These are phyloP conservation scores for Annona squamosa DNA, from an alignment of 164 flowering plant genomes.

Conservation along the genomic window DNA sequence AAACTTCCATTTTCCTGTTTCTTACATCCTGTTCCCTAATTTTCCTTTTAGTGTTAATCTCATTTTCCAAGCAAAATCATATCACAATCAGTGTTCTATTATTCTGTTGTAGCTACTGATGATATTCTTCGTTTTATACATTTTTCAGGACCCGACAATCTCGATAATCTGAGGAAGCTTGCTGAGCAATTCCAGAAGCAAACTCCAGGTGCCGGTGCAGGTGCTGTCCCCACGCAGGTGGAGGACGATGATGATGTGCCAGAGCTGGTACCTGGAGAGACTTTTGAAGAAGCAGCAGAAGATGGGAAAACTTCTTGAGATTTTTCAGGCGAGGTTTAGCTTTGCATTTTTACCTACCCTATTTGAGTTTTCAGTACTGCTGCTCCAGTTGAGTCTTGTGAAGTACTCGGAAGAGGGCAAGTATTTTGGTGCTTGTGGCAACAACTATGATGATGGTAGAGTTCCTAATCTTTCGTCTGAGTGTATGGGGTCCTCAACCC, in stretches of 20 bases:
- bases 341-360: too few relatives aligned
- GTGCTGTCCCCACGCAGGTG: conserved; percentile 30
- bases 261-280: conserved; percentile 49
- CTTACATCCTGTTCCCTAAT: neutral
- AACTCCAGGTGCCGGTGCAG: conserved; percentile 25
- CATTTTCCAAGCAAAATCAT: neutral
- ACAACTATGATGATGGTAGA: too few relatives aligned
- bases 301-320: conserved; percentile 18
- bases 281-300: conserved; percentile 52
- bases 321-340: too few relatives aligned
- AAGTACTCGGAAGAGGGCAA: too few relatives aligned
- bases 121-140: neutral
- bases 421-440: too few relatives aligned
- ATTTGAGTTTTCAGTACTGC: too few relatives aligned
- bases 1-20: too few relatives aligned
- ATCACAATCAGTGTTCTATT: neutral
- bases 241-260: conserved; percentile 63
- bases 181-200: conserved; percentile 68
- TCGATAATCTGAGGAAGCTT: conserved; percentile 57
- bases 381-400: too few relatives aligned
- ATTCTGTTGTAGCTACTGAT: neutral
- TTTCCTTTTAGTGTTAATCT: too few relatives aligned
- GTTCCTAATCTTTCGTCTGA: too few relatives aligned
- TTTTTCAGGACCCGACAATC: conserved; percentile 54
- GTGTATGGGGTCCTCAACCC: too few relatives aligned